A percentile compares a stretch with the other conserved stretches of the same genome.
Conservation (phyloP, 129 eudicot genomes). For the Scalesia atractyloides region DNA sequence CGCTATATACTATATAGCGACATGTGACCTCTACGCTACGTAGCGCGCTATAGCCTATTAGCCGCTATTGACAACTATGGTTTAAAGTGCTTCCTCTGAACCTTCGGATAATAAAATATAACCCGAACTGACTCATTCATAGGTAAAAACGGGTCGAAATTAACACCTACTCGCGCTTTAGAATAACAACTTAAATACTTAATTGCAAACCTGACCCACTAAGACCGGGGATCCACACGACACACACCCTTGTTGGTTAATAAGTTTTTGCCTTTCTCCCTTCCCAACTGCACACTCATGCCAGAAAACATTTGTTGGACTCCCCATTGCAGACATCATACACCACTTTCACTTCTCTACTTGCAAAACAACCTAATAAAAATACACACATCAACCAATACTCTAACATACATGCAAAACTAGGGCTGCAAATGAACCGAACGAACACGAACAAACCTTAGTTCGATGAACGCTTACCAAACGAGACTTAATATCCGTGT, state of each 20-base stretch:
- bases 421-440: too few species aligned
- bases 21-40: too few species aligned
- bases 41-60: too few species aligned
- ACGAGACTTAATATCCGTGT: too few species aligned
- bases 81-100: too few species aligned
- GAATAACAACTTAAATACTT: background rate
- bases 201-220: conserved; percentile 87
- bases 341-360: conserved; percentile 26
- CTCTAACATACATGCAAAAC: background rate
- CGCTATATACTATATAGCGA: too few species aligned
- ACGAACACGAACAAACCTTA: too few species aligned
- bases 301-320: conserved; percentile 83
- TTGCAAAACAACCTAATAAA: conserved; percentile 23
- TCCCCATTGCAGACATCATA: conserved; percentile 68
- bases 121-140: background rate
- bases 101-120: background rate
- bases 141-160: background rate
- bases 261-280: conserved; percentile 80
- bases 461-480: too few species aligned
- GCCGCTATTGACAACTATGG: too few species aligned
- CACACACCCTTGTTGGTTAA: conserved; percentile 87
- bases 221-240: conserved; percentile 97
- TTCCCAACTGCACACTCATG: conserved; percentile 81
- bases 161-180: background rate
- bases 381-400: background rate